Evolutionary conservation across 1,284 basidiomycete genomes (phyloP).

Genomic region (Mycena sp.): DNA sequence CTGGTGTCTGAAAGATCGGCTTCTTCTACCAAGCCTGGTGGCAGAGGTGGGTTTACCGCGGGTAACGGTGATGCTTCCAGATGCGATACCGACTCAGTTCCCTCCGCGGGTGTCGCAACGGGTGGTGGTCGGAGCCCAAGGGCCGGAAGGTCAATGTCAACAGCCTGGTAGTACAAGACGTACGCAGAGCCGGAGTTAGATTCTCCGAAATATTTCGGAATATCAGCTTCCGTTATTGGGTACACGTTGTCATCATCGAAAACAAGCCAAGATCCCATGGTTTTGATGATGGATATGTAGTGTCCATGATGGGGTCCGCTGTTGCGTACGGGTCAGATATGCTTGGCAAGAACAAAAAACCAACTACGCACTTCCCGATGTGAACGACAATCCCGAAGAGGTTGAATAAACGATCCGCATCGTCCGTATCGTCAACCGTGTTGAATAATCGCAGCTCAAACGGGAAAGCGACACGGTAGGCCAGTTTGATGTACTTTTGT

Average conservation of each 20-base stretch:
- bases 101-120: slow-evolving; percentile 14
- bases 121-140: slow-evolving; percentile 64
- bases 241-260: slow-evolving; percentile 97
- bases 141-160: slow-evolving; percentile 78
- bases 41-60: slow-evolving; percentile 40
- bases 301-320: slow-evolving; percentile 97
- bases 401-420: slow-evolving; percentile 92
- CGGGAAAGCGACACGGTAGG: slow-evolving; percentile 97
- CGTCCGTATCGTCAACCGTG: slow-evolving; percentile 92
- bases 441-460: slow-evolving; percentile 95
- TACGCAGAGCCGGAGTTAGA: slow-evolving; percentile 91
- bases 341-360: slow-evolving; percentile 28
- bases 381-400: slow-evolving; percentile 97
- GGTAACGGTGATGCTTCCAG: slow-evolving; percentile 34
- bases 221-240: slow-evolving; percentile 88
- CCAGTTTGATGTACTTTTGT: slow-evolving; percentile 91
- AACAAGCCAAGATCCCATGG: slow-evolving; percentile 86
- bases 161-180: slow-evolving; percentile 97
- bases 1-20: slow-evolving; percentile 46
- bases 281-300: slow-evolving; percentile 95
- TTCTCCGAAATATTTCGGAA: slow-evolving; percentile 95
- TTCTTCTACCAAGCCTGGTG: slow-evolving; percentile 62
- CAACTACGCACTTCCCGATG: slow-evolving; percentile 86
- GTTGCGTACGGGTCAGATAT: slow-evolving; percentile 14
- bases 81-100: slow-evolving; percentile 18